Conservation (phyloP, 2,329 filamentous ascomycete genomes). For the Cladosporium phlei region DNA sequence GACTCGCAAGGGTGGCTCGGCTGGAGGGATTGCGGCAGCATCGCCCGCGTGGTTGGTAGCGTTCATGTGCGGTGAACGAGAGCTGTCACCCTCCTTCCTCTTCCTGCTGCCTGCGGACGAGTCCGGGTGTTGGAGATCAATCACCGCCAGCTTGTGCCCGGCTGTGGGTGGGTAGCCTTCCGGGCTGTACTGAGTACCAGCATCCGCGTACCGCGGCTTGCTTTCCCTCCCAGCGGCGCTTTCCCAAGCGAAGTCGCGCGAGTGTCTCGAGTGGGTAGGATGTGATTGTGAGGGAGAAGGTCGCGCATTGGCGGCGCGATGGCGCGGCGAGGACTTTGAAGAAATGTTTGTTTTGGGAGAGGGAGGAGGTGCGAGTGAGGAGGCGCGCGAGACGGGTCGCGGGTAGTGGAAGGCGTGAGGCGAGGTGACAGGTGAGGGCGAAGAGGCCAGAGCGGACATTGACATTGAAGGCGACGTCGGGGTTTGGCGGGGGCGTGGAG, state of each 20-base stretch:
- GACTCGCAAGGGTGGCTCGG: slow-evolving; percentile 5
- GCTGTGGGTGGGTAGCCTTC: slow-evolving; percentile 44
- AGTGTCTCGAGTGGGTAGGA: not conserved
- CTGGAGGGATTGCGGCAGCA: slow-evolving; percentile 10
- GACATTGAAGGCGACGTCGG: slow-evolving; percentile 11
- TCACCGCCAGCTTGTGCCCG: slow-evolving; percentile 20
- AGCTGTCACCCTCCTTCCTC: slow-evolving; percentile 22
- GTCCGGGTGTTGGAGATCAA: slow-evolving; percentile 15
- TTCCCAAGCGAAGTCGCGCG: slow-evolving; percentile 14
- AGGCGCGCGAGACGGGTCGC: not conserved
- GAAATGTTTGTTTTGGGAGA: not conserved
- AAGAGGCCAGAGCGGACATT: slow-evolving; percentile 30
- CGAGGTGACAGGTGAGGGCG: slow-evolving; percentile 29
- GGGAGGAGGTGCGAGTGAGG: slow-evolving; percentile 7
- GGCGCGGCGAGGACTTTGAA: slow-evolving; percentile 9
- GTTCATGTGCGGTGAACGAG: slow-evolving; percentile 18
- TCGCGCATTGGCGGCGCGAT: slow-evolving; percentile 9
- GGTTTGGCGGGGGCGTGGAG: slow-evolving; percentile 7
- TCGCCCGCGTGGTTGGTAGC: not conserved
- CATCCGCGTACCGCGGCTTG: slow-evolving; percentile 37
- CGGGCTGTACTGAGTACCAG: slow-evolving; percentile 52
- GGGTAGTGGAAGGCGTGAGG: slow-evolving; percentile 23
- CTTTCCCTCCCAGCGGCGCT: not conserved
- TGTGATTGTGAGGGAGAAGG: slow-evolving; percentile 1
- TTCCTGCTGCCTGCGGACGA: slow-evolving; percentile 21